A percentile compares a stretch with the other conserved stretches of the same genome.
Conservation (phyloP, 2,329 filamentous ascomycete genomes). For the Aaosphaeria arxii region DNA sequence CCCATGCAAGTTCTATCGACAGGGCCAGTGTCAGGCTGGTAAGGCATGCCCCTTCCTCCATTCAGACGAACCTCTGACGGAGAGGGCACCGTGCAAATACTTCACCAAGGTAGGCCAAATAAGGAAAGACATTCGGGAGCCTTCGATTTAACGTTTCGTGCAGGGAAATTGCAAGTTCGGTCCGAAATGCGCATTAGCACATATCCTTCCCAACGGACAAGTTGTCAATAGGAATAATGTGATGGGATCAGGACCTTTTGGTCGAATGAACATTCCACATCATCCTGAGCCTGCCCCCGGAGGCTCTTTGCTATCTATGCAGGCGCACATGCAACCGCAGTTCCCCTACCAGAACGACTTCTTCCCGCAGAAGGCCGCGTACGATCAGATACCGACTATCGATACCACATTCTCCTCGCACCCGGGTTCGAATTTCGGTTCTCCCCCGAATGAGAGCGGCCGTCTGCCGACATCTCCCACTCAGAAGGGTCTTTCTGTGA, state of each 20-base stretch:
- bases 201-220: constrained; percentile 89
- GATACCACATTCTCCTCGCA: constrained; percentile 59
- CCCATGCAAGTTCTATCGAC: constrained; percentile 98
- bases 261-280: constrained; percentile 63
- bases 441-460: constrained; percentile 66
- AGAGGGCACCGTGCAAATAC: constrained; percentile 93
- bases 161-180: constrained; percentile 99
- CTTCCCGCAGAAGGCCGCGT: constrained; percentile 33
- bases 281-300: constrained; percentile 72
- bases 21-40: constrained; percentile 93
- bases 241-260: constrained; percentile 57
- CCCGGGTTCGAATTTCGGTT: constrained; percentile 69
- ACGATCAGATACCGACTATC: constrained; percentile 54
- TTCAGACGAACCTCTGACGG: constrained; percentile 77
- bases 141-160: neutral
- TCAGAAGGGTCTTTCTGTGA: constrained; percentile 74
- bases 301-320: constrained; percentile 65
- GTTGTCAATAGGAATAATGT: constrained; percentile 71
- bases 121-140: neutral
- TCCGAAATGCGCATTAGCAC: constrained; percentile 93
- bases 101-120: constrained; percentile 81
- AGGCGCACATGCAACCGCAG: constrained; percentile 44
- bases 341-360: constrained; percentile 38
- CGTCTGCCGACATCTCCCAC: constrained; percentile 78
- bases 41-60: constrained; percentile 96